Evolutionary conservation across 768 basidiomycete species (phyloP), one percentile per base, ranked within the genome.

Genomic region (Kwoniella pini): DNA sequence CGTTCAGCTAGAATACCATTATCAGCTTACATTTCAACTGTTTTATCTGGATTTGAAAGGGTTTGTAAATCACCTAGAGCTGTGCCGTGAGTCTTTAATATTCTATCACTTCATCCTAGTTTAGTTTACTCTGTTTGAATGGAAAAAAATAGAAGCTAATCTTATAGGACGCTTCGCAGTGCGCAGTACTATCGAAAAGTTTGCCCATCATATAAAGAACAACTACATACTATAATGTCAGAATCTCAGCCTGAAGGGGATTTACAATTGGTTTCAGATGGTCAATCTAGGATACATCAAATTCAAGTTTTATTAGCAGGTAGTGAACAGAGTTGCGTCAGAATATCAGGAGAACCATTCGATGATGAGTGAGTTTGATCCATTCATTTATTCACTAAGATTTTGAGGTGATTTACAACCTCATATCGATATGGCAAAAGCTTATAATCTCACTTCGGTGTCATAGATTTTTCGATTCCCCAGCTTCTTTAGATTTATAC

Each of bases 391-490:
- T 31, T 57, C 27, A 24, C 30, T 42, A 22, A 26, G 9, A 15
- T 36, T 36, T 36, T 36, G 33, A 9, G 33, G 33, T 36, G n/a
- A n/a, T n/a, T n/a, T n/a, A n/a, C n/a, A 36, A 36, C 33, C 27
- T 17, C 6, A 30, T 33, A 51, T n/a, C 17, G 15, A 24, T 51
- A 10, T n/a, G 11, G 31, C 31, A 40, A 15, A n/a, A 17, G 15
- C 38, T 49, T 38, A 56, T 11, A 56, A 15, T 19, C 15, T n/a
- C 3, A 22, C 21, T 22, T 27, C 27, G 28, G 27, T 13, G 6
- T n/a, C 17, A 11, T n/a, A 75, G 77, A 24, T 78, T 78, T 63
- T 76, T 78, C 70, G 71, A 75, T 52, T 73, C 77, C 4, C 39
- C 43, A 5, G 67, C 68, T 2, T 71, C 71, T 4, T 46, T 74